Conservation (phyloP, 495 filamentous ascomycete species). For the Pseudotulostoma volvatum region DNA sequence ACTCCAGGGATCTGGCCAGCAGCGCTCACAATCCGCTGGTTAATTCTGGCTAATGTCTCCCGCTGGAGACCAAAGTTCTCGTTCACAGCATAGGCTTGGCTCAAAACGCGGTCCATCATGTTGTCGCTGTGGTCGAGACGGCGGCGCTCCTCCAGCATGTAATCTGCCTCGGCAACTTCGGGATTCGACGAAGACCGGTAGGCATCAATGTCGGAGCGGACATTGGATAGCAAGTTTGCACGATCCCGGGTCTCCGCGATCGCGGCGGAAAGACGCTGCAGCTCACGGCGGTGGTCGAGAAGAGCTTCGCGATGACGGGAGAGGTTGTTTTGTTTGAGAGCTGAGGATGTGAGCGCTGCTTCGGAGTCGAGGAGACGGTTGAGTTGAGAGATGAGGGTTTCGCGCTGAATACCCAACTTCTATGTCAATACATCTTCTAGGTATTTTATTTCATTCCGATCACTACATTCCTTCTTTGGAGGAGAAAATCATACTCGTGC, state of each 20-base stretch:
- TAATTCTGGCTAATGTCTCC: conserved; percentile 71
- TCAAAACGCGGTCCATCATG: conserved; percentile 77
- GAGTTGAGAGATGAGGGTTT: conserved; percentile 66
- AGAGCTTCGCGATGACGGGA: conserved; percentile 83
- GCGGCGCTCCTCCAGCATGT: conserved; percentile 84
- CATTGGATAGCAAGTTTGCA: conserved; percentile 78
- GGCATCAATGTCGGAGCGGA: conserved; percentile 79
- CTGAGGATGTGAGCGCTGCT: conserved; percentile 72
- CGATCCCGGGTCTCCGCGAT: conserved; percentile 65
- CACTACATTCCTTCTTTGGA: too few relatives aligned
- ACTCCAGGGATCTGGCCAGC: conserved; percentile 85
- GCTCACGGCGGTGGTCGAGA: conserved; percentile 69
- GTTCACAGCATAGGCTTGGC: conserved; percentile 93
- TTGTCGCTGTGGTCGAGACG: conserved; percentile 76
- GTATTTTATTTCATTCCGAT: neutral
- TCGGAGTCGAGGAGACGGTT: conserved; percentile 85
- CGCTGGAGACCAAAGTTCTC: conserved; percentile 78
- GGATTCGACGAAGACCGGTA: conserved; percentile 70
- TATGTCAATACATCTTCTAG: neutral
- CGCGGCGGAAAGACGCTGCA: conserved; percentile 47
- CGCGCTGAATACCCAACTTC: conserved; percentile 39
- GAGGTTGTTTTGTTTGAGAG: conserved; percentile 88
- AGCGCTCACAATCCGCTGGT: conserved; percentile 71
- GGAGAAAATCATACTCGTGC: conserved; percentile 38
- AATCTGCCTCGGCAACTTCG: conserved; percentile 71